Percentiles rank a stretch among this genome's conserved stretches.
Conservation (phyloP, 2,329 filamentous ascomycete species). For the Cordyceps pruinosa region DNA sequence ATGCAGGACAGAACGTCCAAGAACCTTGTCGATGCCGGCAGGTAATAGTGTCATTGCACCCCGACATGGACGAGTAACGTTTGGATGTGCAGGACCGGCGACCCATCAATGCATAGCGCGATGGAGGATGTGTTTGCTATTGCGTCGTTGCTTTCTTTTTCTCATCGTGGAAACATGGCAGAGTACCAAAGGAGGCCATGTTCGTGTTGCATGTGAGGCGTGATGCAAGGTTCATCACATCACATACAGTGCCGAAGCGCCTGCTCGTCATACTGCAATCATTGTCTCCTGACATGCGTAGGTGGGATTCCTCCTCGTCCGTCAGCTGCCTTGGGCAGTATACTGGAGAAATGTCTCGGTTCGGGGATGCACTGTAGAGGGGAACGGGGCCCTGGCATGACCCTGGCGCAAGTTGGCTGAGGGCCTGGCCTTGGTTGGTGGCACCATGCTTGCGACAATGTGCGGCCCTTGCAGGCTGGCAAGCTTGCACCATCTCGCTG, state of each 20-base stretch:
- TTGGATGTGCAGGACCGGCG: neutral
- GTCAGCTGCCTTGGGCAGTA: neutral
- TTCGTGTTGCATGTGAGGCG: neutral
- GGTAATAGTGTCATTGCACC: neutral
- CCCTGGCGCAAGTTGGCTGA: neutral
- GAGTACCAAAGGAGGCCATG: no score
- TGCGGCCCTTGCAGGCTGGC: neutral
- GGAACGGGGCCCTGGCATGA: neutral
- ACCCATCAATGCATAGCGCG: neutral
- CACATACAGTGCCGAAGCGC: neutral
- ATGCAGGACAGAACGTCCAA: neutral
- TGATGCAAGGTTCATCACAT: neutral
- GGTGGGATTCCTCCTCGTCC: neutral
- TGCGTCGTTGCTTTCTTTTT: neutral
- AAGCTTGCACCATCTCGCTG: neutral
- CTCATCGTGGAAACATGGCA: neutral
- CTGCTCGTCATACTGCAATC: neutral
- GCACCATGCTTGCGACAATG: neutral
- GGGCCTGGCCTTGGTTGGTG: neutral
- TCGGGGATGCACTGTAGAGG: neutral
- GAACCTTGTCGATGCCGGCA: constrained; percentile 1
- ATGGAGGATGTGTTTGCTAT: neutral
- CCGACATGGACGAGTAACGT: neutral
- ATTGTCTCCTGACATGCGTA: neutral
- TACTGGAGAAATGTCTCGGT: neutral